phyloP scores from a whole-genome alignment of 495 filamentous ascomycete genomes.

The Jackrogersella minutella region DNA sequence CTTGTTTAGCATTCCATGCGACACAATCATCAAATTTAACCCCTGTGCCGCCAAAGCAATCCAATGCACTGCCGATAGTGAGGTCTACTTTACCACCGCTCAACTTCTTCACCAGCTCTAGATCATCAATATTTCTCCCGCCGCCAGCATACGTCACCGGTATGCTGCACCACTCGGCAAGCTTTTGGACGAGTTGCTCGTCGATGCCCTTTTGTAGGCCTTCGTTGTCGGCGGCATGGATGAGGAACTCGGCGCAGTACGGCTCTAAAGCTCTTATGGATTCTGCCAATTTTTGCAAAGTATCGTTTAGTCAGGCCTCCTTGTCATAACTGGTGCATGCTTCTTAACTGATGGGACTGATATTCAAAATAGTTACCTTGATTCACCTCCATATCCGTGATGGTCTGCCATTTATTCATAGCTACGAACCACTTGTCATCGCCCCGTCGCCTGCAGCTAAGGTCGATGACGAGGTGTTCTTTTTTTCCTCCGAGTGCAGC shows the following conservation, averaged over 20 bases:
- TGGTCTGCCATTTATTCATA: constrained; percentile 98
- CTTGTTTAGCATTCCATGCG: constrained; percentile 73
- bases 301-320: not conserved
- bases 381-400: constrained; percentile 94
- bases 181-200: constrained; percentile 75
- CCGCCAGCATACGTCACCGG: constrained; percentile 97
- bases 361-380: constrained; percentile 77
- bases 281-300: too few species aligned
- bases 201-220: constrained; percentile 92
- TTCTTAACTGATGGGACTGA: too few species aligned
- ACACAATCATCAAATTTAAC: constrained; percentile 90
- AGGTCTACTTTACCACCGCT: constrained; percentile 86
- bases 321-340: not conserved
- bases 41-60: constrained; percentile 89
- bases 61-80: constrained; percentile 94
- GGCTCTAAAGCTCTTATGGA: constrained; percentile 81
- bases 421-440: constrained; percentile 85
- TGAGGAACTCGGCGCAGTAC: constrained; percentile 93
- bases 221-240: constrained; percentile 99
- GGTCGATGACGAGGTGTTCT: constrained; percentile 88
- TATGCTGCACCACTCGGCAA: constrained; percentile 86
- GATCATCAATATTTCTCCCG: constrained; percentile 78
- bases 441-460: constrained; percentile 82
- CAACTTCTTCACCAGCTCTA: constrained; percentile 78
- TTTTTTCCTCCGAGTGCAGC: constrained; percentile 73